These are phyloP conservation scores for Naganishia sp. DNA, from an alignment of 1,284 basidiomycete species.

Conservation along the genomic window DNA sequence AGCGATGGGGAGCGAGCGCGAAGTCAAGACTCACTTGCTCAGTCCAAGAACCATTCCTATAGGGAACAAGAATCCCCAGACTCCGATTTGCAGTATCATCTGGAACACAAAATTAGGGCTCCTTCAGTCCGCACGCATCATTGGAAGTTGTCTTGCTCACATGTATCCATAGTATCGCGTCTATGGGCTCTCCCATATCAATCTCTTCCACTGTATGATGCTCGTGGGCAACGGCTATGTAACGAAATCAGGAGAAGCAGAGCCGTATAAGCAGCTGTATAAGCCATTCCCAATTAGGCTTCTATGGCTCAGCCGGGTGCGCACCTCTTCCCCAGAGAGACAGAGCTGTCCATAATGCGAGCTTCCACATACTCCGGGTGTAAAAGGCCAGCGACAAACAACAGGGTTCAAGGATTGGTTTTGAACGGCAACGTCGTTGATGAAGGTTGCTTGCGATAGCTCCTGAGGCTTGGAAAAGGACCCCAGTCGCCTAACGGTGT, in stretches of 20 bases:
- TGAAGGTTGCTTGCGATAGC: no score
- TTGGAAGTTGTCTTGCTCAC: slow-evolving; percentile 36
- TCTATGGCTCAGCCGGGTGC: not conserved
- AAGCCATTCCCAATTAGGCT: not conserved
- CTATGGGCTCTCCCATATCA: slow-evolving; percentile 66
- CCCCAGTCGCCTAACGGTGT: no score
- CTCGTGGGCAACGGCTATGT: slow-evolving; percentile 42
- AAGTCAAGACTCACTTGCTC: slow-evolving; percentile 58
- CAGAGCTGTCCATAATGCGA: not conserved
- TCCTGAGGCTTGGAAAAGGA: no score
- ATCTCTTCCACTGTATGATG: slow-evolving; percentile 69
- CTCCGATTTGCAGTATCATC: slow-evolving; percentile 69
- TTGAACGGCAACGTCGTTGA: no score
- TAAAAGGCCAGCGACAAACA: not conserved
- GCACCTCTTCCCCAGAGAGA: not conserved
- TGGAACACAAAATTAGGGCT: slow-evolving; percentile 25
- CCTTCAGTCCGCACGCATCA: not conserved
- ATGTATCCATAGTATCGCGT: slow-evolving; percentile 75
- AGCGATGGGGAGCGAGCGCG: not conserved
- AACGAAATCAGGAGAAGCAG: not conserved
- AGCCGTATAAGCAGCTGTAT: not conserved
- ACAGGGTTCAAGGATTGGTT: no score
- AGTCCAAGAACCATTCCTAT: slow-evolving; percentile 84
- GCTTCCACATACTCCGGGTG: not conserved
- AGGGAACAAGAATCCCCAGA: slow-evolving; percentile 82